Conservation (phyloP, 805 yeast species). For the Saccharomycopsis fodiens region DNA sequence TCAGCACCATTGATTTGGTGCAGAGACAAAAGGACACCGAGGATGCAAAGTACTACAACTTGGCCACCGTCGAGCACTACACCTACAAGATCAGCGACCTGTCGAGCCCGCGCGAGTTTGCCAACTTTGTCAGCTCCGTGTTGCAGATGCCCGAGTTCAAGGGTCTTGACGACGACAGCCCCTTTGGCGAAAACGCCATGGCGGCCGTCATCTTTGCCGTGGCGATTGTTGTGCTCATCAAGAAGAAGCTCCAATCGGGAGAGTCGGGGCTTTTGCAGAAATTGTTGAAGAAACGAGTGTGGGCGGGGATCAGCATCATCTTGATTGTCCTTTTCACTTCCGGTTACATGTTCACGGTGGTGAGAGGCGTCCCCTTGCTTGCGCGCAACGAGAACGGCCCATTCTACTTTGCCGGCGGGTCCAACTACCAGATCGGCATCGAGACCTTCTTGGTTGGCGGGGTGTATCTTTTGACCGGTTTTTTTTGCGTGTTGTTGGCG, state of each 20-base stretch:
- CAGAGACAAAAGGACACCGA: background rate
- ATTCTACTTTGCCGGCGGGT: slow-evolving; percentile 56
- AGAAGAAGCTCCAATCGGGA: slow-evolving; percentile 10
- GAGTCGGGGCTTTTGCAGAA: slow-evolving; percentile 8
- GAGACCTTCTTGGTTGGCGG: slow-evolving; percentile 50
- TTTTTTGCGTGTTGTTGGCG: slow-evolving; percentile 34
- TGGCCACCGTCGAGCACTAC: slow-evolving; percentile 26
- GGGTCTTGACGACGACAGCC: slow-evolving; percentile 35
- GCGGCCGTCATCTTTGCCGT: slow-evolving; percentile 6
- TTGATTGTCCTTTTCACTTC: slow-evolving; percentile 41
- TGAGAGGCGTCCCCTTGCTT: slow-evolving; percentile 55
- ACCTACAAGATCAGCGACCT: slow-evolving; percentile 27
- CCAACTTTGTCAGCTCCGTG: slow-evolving; percentile 42
- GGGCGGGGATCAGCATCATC: slow-evolving; percentile 31
- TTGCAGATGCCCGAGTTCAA: slow-evolving; percentile 27
- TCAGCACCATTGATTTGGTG: background rate
- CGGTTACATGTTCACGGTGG: slow-evolving; percentile 59
- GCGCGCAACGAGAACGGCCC: slow-evolving; percentile 43
- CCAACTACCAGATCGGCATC: slow-evolving; percentile 61
- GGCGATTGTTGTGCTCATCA: slow-evolving; percentile 11
- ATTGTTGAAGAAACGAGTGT: slow-evolving; percentile 21
- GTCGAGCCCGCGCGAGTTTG: slow-evolving; percentile 38
- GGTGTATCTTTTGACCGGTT: slow-evolving; percentile 42
- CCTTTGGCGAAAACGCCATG: slow-evolving; percentile 18
- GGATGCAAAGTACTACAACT: slow-evolving; percentile 1